Evolutionary conservation across 768 basidiomycete genomes (phyloP).

Genomic region (Favolaschia claudopus): DNA sequence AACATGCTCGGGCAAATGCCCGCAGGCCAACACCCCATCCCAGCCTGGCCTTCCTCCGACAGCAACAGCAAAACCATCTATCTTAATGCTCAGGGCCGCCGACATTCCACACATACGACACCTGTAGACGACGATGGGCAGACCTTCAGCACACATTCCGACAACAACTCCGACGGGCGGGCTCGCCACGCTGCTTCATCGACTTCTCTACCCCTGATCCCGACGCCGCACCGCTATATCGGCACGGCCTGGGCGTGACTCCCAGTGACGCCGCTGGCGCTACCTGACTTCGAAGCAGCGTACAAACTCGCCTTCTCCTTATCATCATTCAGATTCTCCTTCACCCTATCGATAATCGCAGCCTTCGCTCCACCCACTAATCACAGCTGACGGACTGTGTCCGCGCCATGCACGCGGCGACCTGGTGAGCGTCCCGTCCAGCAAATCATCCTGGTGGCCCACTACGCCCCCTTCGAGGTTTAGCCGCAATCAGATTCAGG

Average conservation of each 20-base stretch:
- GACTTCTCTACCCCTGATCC: conserved; percentile 34
- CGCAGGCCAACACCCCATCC: conserved; percentile 8
- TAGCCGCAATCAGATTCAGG: conserved; percentile 54
- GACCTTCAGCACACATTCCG: conserved; percentile 33
- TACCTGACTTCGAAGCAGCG: conserved; percentile 59
- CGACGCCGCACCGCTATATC: neutral
- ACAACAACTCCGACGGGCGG: conserved; percentile 8
- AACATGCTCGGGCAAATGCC: conserved; percentile 34
- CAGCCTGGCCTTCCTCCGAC: conserved; percentile 44
- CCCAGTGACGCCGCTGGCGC: conserved; percentile 51
- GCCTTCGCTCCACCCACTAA: too few species aligned
- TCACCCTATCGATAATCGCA: too few species aligned
- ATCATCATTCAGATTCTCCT: too few species aligned
- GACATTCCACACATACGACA: conserved; percentile 48
- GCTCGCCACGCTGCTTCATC: conserved; percentile 57
- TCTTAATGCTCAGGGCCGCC: conserved; percentile 39
- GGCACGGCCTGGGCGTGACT: neutral
- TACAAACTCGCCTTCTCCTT: too few species aligned
- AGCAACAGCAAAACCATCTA: conserved; percentile 30
- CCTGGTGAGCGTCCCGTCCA: neutral
- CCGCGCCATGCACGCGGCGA: neutral
- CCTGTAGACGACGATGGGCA: conserved; percentile 27
- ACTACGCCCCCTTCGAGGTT: neutral
- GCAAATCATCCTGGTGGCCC: neutral
- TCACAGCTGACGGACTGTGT: too few species aligned